Evolutionary conservation across 2,329 filamentous ascomycete genomes (phyloP), one percentile per base, ranked within the genome.

Genomic region (Aspergillus sp.): DNA sequence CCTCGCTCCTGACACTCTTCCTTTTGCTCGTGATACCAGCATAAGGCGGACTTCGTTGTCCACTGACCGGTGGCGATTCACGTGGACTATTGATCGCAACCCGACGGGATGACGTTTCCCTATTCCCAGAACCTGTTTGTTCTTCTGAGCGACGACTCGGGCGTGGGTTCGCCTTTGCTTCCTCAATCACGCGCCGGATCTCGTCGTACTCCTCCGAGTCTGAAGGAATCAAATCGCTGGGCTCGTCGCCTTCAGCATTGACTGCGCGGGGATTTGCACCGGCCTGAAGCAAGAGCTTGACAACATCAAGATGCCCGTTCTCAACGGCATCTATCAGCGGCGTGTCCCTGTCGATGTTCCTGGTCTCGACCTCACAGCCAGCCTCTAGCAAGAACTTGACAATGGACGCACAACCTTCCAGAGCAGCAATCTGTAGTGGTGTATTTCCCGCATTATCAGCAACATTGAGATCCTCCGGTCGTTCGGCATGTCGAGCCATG

Each of bases 361-460:
- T 88, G 53, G 84, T 94, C 70, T 97, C 90, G 49, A 95, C 84
- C 58, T 91, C 89, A 76, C 93, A 96, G 36, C 91, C 91, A 63
- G 91, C 88, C 8, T 91, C 86, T 63, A 99, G 87, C 41, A 99
- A 80, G 56, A 96, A 89, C 72, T 90, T 88, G 41, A 98, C 95
- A 59, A 98, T 93, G 57, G 95, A 86, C 32, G 88, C 88, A 73
- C 89, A 90, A 6, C 95, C 95, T 71, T 95, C 90, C 60, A 99
- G 83, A 32, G 93, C 88, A 36, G 95, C 94, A 66, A 96, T 95
- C 75, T 99, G 95, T 36, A 99, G 82, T 23, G 95, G 95, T 1
- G 94, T 96, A 70, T 98, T 98, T n/a, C 92, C 91, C 13, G 95
- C 95, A 73, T 96, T 96, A 72, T 99, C 95, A 23, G 91, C 87